Base-by-base conservation (phyloP, 768 basidiomycete species). In the Leccinum obscurum region DNA sequence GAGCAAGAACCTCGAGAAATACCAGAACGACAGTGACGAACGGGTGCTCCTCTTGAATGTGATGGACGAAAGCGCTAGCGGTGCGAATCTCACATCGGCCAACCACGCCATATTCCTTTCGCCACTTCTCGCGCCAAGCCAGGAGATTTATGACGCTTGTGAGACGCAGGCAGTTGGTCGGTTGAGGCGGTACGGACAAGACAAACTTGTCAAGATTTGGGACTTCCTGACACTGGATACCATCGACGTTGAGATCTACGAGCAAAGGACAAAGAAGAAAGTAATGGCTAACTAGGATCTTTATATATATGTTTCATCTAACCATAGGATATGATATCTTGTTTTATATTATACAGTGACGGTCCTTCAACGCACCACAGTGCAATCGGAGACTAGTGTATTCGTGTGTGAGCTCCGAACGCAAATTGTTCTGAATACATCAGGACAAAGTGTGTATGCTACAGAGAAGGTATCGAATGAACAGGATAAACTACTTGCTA, bases 21-120 rank as follows among this genome's bases (percentile, higher is more conserved):
- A 95, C 83, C 95, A 98, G 74, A 86, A 89, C 57, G 85, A 89
- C 57, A 79, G 88, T 68, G 77, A 82, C 59, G 90, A 91, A 66
- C 84, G 88, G 34, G 93, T 95, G 15, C 79, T 98, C 51, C 80
- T 98, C 56, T 77, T 98, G 62, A 93, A 93, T 66, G 90, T 96
- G 63, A 94, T 92, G 85, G 93, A 96, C 74, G 93, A 95, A 75
- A 94, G 92, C 62, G 92, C 93, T n/a, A 92, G 91, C 60, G 93
- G 93, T 49, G 90, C 91, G 64, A 98, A 98, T 72, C 76, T 98
- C 70, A 97, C 95, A 3, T 86, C 85, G 37, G 95, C 95, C 20
- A 98, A 95, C 75, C 93, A 95, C 70, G 95, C 93, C 39, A 89
- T 97, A 71, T 98, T 98, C 81, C 79, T 98, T 57, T 95, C 93